Evolutionary conservation across 2,329 filamentous ascomycete genomes (phyloP), one percentile per base, ranked within the genome.

Genomic region (Apiospora saccharicola): DNA sequence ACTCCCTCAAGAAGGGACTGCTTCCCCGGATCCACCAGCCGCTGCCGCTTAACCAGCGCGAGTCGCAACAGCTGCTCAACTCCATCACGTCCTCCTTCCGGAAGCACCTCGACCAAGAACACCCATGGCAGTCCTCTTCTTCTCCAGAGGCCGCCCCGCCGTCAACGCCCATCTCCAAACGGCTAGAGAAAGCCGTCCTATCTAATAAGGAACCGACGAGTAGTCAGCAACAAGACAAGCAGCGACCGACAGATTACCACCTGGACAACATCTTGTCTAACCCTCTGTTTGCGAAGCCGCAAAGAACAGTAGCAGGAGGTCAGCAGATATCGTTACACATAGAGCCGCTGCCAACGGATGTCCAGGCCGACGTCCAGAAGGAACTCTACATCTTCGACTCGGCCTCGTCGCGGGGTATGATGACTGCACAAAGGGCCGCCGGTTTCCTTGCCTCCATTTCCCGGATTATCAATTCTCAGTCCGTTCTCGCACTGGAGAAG

Each of bases 61-160:
- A 90, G 71, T 87, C 87, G 37, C 84, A 88, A 73, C 86, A 86
- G 75, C 85, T 90, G 12, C 87, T 90, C 74, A 84, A 89, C 71
- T 84, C 85, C 46, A 83, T 91, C 70, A 90, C 89, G 69, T 80
- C 83, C 7, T 90, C 88, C 2, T 91, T 91, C 77, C 85, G 89
- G 70, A 84, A 84, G 71, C 86, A 89, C 43, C 86, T 91, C n/a
- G 88, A 90, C 76, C 83, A 81, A 61, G 88, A 90, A 77, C 87
- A 90, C 76, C 88, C 88, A 73, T 85, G 81, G 77, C 77, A 82
- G 43, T 74, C 80, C 22, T 61, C 53, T 12, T 37, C 53, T 8
- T 61, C 53, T 19, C 78, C 81, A 19, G 74, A 70, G 69, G 41
- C 47, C 69, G 44, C 73, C 26, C 41, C 75, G 30, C 70, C 73